A percentile compares a stretch with the other conserved stretches of the same genome.
These are phyloP conservation scores for Peronosclerospora sorghi DNA, from an alignment of 352 stramenopile species.

Conservation along the genomic window DNA sequence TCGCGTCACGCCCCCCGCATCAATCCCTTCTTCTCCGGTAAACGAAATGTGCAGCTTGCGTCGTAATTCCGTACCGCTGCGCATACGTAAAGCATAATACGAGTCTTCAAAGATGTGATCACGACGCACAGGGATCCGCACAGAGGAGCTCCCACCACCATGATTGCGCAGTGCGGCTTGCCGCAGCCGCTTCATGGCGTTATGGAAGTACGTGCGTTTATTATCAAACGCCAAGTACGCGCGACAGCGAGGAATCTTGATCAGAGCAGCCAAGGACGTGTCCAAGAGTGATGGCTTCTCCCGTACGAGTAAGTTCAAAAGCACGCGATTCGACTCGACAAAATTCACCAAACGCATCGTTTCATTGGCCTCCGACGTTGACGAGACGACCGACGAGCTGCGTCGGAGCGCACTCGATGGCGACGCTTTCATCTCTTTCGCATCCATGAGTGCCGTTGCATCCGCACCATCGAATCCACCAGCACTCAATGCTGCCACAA, in stretches of 20 bases:
- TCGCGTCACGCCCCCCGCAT: slow-evolving; percentile 95
- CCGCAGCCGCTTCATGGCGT: slow-evolving; percentile 86
- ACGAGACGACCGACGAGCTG: slow-evolving; percentile 26
- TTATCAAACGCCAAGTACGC: slow-evolving; percentile 98
- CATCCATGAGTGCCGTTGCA: slow-evolving; percentile 17
- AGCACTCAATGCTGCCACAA: slow-evolving; percentile 59
- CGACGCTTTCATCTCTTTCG: slow-evolving; percentile 20
- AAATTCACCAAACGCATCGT: slow-evolving; percentile 84
- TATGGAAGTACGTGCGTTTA: slow-evolving; percentile 98
- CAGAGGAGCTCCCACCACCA: slow-evolving; percentile 84
- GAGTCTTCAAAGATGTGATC: slow-evolving; percentile 99
- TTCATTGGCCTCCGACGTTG: slow-evolving; percentile 38
- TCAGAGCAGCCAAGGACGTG: slow-evolving; percentile 89
- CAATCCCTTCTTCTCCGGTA: slow-evolving; percentile 95
- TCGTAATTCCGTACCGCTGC: slow-evolving; percentile 94
- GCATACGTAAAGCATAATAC: slow-evolving; percentile 95
- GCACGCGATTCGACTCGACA: slow-evolving; percentile 91
- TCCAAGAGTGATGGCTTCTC: slow-evolving; percentile 95
- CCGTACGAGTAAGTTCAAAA: slow-evolving; percentile 96
- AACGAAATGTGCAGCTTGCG: slow-evolving; percentile 98
- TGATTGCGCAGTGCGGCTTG: slow-evolving; percentile 75
- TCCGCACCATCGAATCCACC: slow-evolving; percentile 43
- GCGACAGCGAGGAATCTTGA: slow-evolving; percentile 92
- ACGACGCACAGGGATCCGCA: slow-evolving; percentile 84
- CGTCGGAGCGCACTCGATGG: slow-evolving; percentile 23